Percentiles rank a stretch among this genome's conserved stretches.
Conservation (phyloP, 192 early-diverging fungal species). For the Geranomyces variabilis region DNA sequence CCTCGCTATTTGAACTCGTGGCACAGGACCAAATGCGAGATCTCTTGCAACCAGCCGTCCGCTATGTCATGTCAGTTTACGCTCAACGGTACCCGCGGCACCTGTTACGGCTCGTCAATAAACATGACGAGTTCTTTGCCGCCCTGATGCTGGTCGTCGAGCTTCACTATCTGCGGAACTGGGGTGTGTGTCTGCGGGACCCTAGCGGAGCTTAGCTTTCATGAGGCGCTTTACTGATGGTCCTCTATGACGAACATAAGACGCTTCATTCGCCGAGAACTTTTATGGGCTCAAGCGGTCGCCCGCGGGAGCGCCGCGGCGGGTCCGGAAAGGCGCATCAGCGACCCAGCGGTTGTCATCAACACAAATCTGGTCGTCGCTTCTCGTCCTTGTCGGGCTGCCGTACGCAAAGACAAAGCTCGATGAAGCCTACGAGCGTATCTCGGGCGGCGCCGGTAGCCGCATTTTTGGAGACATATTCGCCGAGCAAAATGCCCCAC, state of each 20-base stretch:
- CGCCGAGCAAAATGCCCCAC: slow-evolving; percentile 44
- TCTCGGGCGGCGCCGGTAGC: slow-evolving; percentile 61
- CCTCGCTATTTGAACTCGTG: slow-evolving; percentile 82
- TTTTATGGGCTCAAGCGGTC: slow-evolving; percentile 89
- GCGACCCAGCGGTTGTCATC: background rate
- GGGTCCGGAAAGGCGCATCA: background rate
- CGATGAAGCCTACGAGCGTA: slow-evolving; percentile 72
- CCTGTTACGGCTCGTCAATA: slow-evolving; percentile 70
- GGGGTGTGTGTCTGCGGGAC: slow-evolving; percentile 52
- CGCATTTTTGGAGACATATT: slow-evolving; percentile 59
- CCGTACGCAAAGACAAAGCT: slow-evolving; percentile 77
- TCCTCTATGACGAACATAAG: slow-evolving; percentile 28
- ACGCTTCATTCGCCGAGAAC: slow-evolving; percentile 85
- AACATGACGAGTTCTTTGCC: slow-evolving; percentile 83
- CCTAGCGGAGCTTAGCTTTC: background rate
- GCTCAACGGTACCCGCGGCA: slow-evolving; percentile 88
- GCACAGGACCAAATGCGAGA: slow-evolving; percentile 77
- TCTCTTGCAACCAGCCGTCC: slow-evolving; percentile 82
- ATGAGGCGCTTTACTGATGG: background rate
- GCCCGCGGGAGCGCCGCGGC: slow-evolving; percentile 18
- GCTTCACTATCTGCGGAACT: slow-evolving; percentile 80
- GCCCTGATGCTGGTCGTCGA: slow-evolving; percentile 79
- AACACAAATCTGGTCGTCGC: slow-evolving; percentile 61
- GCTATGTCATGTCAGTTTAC: slow-evolving; percentile 82
- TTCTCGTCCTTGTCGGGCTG: slow-evolving; percentile 71